A percentile compares a stretch with the other conserved stretches of the same genome.
These are phyloP conservation scores for Aplosporella prunicola DNA, from an alignment of 2,329 filamentous ascomycete species.

Conservation along the genomic window DNA sequence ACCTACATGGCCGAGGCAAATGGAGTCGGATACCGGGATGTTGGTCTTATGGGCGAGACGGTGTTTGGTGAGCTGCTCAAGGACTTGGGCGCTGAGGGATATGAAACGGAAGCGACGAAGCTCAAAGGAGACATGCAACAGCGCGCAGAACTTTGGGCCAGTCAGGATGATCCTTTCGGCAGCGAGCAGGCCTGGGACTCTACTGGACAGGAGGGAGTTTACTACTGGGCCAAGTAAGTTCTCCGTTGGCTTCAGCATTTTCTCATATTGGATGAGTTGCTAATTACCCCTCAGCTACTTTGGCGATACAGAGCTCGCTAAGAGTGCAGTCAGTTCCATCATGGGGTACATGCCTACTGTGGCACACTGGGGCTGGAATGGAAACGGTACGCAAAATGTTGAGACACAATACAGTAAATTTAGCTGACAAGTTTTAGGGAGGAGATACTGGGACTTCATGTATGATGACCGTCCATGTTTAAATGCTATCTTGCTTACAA, in stretches of 20 bases:
- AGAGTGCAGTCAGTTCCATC: conserved; percentile 47
- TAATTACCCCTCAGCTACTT: conserved; percentile 32
- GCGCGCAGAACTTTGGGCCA: conserved; percentile 43
- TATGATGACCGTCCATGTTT: neutral
- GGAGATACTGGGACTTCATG: too few relatives aligned
- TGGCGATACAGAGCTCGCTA: conserved; percentile 34
- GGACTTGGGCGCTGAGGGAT: conserved; percentile 42
- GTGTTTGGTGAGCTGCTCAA: conserved; percentile 45
- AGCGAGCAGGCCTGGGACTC: conserved; percentile 57
- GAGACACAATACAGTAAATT: too few relatives aligned
- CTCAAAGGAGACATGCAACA: conserved; percentile 40
- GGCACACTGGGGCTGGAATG: conserved; percentile 54
- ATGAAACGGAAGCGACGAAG: conserved; percentile 28
- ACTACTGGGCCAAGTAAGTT: conserved; percentile 43
- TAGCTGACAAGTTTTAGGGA: too few relatives aligned
- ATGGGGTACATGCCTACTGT: conserved; percentile 49
- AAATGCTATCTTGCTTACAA: neutral
- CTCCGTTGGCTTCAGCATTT: too few relatives aligned
- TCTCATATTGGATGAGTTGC: neutral
- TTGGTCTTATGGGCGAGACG: conserved; percentile 52
- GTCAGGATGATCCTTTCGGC: conserved; percentile 45
- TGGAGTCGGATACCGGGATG: conserved; percentile 31
- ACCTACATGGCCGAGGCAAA: conserved; percentile 28
- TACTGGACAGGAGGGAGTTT: conserved; percentile 53
- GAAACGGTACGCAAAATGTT: too few relatives aligned